phyloP scores from a whole-genome alignment of 2,329 filamentous ascomycete genomes.

The Talaromyces sp. region DNA sequence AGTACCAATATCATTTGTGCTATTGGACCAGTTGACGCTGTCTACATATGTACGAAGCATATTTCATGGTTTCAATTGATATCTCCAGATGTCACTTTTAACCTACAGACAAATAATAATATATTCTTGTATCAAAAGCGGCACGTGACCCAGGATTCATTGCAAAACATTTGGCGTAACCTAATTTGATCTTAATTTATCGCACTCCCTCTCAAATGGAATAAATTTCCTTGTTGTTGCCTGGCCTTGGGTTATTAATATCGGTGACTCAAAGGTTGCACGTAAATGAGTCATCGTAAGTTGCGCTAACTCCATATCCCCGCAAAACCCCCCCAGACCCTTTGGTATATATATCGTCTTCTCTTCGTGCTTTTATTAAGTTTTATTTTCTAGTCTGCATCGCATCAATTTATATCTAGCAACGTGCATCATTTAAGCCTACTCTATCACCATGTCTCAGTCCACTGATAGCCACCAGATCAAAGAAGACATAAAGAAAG shows the following conservation, averaged over 20 bases:
- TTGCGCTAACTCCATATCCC: neutral
- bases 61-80: too few species aligned
- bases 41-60: too few species aligned
- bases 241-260: neutral
- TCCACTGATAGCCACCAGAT: neutral
- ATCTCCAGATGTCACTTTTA: too few species aligned
- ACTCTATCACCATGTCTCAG: slow-evolving; percentile 4
- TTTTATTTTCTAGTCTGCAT: neutral
- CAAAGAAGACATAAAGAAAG: slow-evolving; percentile 16
- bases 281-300: neutral
- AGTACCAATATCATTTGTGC: too few species aligned
- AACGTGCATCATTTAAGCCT: neutral
- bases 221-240: neutral
- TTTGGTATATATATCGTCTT: neutral
- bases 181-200: neutral
- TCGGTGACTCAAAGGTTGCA: neutral
- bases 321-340: too few species aligned
- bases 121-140: too few species aligned
- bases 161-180: too few species aligned
- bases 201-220: too few species aligned
- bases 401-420: neutral
- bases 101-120: too few species aligned
- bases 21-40: too few species aligned
- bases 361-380: neutral
- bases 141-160: too few species aligned